Conservation (phyloP, 208 protist genomes). For the Borovskyia barvae region DNA sequence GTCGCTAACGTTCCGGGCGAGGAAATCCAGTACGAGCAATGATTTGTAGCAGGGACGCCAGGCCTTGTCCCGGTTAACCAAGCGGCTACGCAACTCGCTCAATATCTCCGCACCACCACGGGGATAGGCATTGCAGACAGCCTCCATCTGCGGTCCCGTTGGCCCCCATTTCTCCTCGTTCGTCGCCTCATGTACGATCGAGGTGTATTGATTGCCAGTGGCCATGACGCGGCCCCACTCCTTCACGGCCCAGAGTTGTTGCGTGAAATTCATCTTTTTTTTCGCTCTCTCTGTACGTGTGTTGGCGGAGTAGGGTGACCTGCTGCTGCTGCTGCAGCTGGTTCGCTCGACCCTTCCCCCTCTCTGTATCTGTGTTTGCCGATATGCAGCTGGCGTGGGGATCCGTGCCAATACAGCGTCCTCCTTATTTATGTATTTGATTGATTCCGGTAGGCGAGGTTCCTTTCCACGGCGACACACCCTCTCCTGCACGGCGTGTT, state of each 20-base stretch:
- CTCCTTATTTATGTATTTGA: conserved; percentile 2
- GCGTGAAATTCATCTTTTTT: conserved; percentile 52
- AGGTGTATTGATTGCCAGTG: conserved; percentile 63
- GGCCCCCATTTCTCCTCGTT: conserved; percentile 91
- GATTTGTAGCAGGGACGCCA: conserved; percentile 90
- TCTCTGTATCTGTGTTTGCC: too few species aligned
- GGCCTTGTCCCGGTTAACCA: conserved; percentile 82
- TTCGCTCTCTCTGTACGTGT: background rate
- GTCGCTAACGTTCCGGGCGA: conserved; percentile 72
- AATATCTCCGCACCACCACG: conserved; percentile 65
- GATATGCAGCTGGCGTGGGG: too few species aligned
- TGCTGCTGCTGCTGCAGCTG: too few species aligned
- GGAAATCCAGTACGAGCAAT: conserved; percentile 83
- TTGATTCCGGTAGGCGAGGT: too few species aligned
- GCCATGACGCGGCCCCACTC: conserved; percentile 85
- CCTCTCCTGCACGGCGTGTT: too few species aligned
- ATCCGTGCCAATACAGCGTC: background rate
- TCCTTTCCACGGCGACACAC: too few species aligned
- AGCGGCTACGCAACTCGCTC: conserved; percentile 74
- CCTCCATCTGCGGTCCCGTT: conserved; percentile 87
- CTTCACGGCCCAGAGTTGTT: conserved; percentile 64
- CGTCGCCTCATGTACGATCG: conserved; percentile 75
- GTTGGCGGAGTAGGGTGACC: background rate
- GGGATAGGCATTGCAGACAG: conserved; percentile 69
- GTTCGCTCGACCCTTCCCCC: too few species aligned